phyloP scores from a whole-genome alignment of 306 rosid genomes.

The Coriaria nepalensis region DNA sequence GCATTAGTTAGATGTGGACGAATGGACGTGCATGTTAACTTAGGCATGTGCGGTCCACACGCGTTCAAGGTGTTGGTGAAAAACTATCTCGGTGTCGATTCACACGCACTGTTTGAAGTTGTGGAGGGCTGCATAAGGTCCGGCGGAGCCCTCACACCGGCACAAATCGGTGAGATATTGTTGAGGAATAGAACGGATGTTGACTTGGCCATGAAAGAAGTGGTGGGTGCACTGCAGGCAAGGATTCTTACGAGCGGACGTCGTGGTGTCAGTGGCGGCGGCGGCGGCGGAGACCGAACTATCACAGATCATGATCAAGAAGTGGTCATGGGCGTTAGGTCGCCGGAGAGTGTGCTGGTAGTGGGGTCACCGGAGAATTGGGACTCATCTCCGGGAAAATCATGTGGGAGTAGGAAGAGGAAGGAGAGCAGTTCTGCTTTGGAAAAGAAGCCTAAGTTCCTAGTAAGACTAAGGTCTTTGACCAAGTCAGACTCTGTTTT shows the following conservation, averaged over 20 bases:
- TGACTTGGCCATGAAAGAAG: constrained; percentile 62
- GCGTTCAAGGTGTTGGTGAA: constrained; percentile 45
- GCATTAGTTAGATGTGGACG: constrained; percentile 73
- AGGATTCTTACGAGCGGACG: constrained; percentile 20
- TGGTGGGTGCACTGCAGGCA: constrained; percentile 46
- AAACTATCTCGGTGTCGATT: constrained; percentile 48
- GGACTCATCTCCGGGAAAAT: constrained; percentile 30
- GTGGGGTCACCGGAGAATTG: constrained; percentile 76
- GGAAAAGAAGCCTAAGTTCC: constrained; percentile 55
- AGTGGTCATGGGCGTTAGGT: constrained; percentile 20
- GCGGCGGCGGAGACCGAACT: constrained; percentile 15
- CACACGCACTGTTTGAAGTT: constrained; percentile 41
- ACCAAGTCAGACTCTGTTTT: constrained; percentile 67
- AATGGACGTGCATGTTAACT: constrained; percentile 79
- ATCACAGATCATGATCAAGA: constrained; percentile 24
- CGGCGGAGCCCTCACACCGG: constrained; percentile 73
- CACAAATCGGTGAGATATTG: constrained; percentile 67
- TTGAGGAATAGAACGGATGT: constrained; percentile 43
- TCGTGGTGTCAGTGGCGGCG: constrained; percentile 8
- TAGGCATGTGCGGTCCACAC: constrained; percentile 59
- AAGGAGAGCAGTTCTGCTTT: constrained; percentile 20
- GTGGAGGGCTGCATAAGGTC: constrained; percentile 50
- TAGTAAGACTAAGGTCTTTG: constrained; percentile 69
- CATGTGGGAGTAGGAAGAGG: constrained; percentile 29
- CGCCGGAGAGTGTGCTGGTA: constrained; percentile 68